Percentiles rank a stretch among this genome's conserved stretches.
Conservation (phyloP, 768 basidiomycete species). For the Thelephora ganbajun region DNA sequence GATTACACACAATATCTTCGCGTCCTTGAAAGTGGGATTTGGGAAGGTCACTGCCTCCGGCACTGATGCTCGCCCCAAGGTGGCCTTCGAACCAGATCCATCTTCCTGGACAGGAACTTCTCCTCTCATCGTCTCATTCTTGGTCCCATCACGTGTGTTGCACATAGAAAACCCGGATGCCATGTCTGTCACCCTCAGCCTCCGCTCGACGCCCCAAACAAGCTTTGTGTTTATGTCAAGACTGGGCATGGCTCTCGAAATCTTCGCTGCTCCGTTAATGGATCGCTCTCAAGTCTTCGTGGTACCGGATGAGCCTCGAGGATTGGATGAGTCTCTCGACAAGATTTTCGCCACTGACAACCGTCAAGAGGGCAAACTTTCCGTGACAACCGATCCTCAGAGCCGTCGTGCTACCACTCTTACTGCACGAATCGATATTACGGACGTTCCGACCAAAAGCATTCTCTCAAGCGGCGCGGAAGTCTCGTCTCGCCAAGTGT, state of each 20-base stretch:
- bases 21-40: slow-evolving; percentile 12
- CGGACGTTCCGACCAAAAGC: background rate
- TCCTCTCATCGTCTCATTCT: slow-evolving; percentile 10
- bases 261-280: slow-evolving; percentile 11
- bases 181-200: slow-evolving; percentile 9
- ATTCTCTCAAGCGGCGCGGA: slow-evolving; percentile 3
- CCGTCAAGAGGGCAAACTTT: too few relatives aligned
- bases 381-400: too few relatives aligned
- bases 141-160: slow-evolving; percentile 16
- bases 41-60: slow-evolving; percentile 8
- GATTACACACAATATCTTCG: slow-evolving; percentile 15
- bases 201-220: slow-evolving; percentile 13
- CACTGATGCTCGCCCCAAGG: slow-evolving; percentile 3
- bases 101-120: slow-evolving; percentile 7
- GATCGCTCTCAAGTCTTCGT: slow-evolving; percentile 10
- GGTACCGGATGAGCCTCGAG: slow-evolving; percentile 7
- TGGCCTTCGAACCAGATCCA: slow-evolving; percentile 8
- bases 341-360: too few relatives aligned
- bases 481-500: slow-evolving; percentile 13
- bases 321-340: background rate
- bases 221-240: slow-evolving; percentile 12
- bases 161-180: background rate
- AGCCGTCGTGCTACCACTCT: background rate
- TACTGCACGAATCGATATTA: slow-evolving; percentile 6
- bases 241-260: slow-evolving; percentile 12